Conservation (phyloP, 306 rosid species). For the Vicia sativa region DNA sequence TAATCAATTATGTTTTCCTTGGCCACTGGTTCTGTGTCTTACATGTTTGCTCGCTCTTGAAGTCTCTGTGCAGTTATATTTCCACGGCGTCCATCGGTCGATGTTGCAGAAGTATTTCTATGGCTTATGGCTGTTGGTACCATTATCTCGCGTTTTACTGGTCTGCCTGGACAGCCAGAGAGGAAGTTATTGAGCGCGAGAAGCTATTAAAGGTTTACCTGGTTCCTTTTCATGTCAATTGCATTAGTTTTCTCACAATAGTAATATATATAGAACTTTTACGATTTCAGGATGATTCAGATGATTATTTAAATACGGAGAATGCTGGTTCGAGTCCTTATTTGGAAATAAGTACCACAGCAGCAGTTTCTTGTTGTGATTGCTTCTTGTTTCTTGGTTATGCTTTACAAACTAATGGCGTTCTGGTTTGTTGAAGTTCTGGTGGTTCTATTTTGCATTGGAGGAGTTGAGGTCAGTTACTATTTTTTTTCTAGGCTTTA, state of each 20-base stretch:
- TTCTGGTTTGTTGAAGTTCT: conserved; percentile 80
- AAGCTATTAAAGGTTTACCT: conserved; percentile 75
- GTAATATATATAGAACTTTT: conserved; percentile 23
- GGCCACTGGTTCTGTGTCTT: conserved; percentile 25
- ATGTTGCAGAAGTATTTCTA: conserved; percentile 91
- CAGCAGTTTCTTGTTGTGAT: conserved; percentile 81
- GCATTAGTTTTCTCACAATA: background rate
- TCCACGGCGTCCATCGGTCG: conserved; percentile 79
- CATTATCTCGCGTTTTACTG: conserved; percentile 84
- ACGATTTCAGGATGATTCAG: conserved; percentile 75
- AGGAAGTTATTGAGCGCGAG: conserved; percentile 73
- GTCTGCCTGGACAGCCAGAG: conserved; percentile 94
- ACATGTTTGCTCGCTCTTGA: conserved; percentile 35
- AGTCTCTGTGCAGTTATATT: conserved; percentile 96
- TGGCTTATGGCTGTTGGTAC: conserved; percentile 99
- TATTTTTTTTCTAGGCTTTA: conserved; percentile 21
- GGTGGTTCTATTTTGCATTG: conserved; percentile 88
- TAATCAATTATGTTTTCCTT: conserved; percentile 25
- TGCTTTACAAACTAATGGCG: conserved; percentile 92
- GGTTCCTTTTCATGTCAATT: conserved; percentile 27
- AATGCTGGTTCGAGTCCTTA: conserved; percentile 62
- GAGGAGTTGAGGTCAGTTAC: conserved; percentile 84
- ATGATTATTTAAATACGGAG: conserved; percentile 52
- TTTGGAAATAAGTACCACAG: conserved; percentile 78
- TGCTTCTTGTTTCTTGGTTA: conserved; percentile 86